These are phyloP conservation scores for Paramecium caudatum DNA, from an alignment of 73 alveolate genomes.

Conservation along the genomic window DNA sequence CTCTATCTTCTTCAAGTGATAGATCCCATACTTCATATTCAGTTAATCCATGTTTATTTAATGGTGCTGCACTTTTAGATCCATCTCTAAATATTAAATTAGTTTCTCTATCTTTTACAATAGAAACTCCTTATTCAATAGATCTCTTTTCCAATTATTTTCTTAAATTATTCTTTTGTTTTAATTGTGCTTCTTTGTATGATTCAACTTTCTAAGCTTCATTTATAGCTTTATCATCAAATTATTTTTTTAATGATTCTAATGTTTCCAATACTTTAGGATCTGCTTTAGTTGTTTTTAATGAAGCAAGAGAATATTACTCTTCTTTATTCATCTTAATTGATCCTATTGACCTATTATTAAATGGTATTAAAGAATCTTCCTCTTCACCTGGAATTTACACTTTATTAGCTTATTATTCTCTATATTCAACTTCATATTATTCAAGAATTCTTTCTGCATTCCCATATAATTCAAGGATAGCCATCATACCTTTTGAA, in stretches of 20 bases:
- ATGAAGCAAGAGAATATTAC: slow-evolving; percentile 75
- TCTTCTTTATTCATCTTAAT: slow-evolving; percentile 20
- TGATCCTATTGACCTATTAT: slow-evolving; percentile 25
- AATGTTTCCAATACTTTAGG: slow-evolving; percentile 77
- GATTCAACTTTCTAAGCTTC: slow-evolving; percentile 66
- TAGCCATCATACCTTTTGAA: slow-evolving; percentile 84
- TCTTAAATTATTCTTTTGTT: slow-evolving; percentile 69
- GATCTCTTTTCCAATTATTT: slow-evolving; percentile 83
- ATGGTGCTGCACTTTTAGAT: slow-evolving; percentile 57
- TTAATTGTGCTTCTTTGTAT: slow-evolving; percentile 65
- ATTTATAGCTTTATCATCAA: slow-evolving; percentile 76
- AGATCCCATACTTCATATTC: slow-evolving; percentile 77
- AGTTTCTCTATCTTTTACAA: slow-evolving; percentile 72
- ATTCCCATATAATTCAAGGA: slow-evolving; percentile 88
- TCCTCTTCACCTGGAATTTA: slow-evolving; percentile 57
- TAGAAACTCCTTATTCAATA: slow-evolving; percentile 75
- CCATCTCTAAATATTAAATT: slow-evolving; percentile 78
- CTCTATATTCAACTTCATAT: slow-evolving; percentile 69
- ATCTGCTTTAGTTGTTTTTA: slow-evolving; percentile 80
- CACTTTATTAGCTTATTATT: slow-evolving; percentile 73
- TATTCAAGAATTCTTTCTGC: slow-evolving; percentile 79
- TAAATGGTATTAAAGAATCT: background rate
- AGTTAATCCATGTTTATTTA: slow-evolving; percentile 71
- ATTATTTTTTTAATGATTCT: slow-evolving; percentile 67
- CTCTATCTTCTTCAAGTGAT: slow-evolving; percentile 87